phyloP scores from a whole-genome alignment of 495 filamentous ascomycete species.

The Neurospora sp. region DNA sequence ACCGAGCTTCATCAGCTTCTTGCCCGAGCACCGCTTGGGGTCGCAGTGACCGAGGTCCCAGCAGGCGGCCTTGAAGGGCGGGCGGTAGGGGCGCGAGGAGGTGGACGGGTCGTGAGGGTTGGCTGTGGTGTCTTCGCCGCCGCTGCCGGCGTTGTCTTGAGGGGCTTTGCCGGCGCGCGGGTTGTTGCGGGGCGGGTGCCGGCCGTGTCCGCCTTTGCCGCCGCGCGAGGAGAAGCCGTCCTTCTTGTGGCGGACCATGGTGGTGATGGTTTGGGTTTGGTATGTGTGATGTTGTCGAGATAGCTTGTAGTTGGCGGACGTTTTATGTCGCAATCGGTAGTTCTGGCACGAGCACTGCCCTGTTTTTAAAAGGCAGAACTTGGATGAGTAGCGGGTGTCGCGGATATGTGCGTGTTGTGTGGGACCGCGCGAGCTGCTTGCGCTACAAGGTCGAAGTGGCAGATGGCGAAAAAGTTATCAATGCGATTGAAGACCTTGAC shows the following conservation, averaged over 20 bases:
- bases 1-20: conserved; percentile 81
- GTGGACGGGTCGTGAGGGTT: conserved; percentile 10
- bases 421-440: not conserved
- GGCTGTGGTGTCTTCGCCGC: conserved; percentile 17
- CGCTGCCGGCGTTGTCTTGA: conserved; percentile 21
- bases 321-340: not conserved
- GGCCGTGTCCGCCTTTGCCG: conserved; percentile 48
- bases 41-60: conserved; percentile 98
- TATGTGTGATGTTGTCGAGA: not conserved
- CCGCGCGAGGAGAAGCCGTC: conserved; percentile 61
- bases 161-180: conserved; percentile 5
- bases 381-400: not conserved
- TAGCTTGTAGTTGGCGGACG: not conserved
- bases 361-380: not conserved
- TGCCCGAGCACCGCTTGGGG: conserved; percentile 92
- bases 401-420: not conserved
- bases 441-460: not conserved
- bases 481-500: not conserved
- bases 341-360: not conserved
- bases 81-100: conserved; percentile 32
- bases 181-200: conserved; percentile 25
- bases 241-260: conserved; percentile 91
- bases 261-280: not conserved
- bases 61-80: conserved; percentile 82
- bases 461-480: not conserved